phyloP scores from a whole-genome alignment of 1,284 basidiomycete genomes.

The Ustilago crameri region DNA sequence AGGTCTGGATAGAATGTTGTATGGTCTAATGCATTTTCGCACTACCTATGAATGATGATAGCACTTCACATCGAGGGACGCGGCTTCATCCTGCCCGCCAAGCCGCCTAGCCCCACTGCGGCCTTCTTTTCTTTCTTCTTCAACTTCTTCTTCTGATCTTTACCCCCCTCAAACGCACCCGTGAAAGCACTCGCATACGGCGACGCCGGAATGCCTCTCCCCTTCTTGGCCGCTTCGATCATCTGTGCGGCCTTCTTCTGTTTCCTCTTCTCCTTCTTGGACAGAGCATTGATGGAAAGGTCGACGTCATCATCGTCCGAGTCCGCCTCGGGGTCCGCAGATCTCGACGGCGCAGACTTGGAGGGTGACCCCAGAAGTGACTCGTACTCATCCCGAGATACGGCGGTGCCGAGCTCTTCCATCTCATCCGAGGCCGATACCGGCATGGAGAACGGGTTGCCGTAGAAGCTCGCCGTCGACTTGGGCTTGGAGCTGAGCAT shows the following conservation, averaged over 20 bases:
- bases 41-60: slow-evolving; percentile 2
- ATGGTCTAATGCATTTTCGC: too few species aligned
- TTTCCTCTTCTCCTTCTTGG: slow-evolving; percentile 40
- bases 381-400: slow-evolving; percentile 44
- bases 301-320: slow-evolving; percentile 11
- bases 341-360: not conserved
- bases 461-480: slow-evolving; percentile 47
- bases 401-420: slow-evolving; percentile 39
- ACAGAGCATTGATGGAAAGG: slow-evolving; percentile 4
- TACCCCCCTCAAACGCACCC: not conserved
- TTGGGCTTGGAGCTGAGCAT: slow-evolving; percentile 37
- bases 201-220: slow-evolving; percentile 23
- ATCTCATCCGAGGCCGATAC: not conserved
- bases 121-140: slow-evolving; percentile 18
- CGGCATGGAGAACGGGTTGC: slow-evolving; percentile 31
- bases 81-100: slow-evolving; percentile 37
- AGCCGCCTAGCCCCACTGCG: slow-evolving; percentile 7
- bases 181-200: slow-evolving; percentile 37
- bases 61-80: slow-evolving; percentile 1
- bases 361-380: slow-evolving; percentile 23
- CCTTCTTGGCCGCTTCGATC: slow-evolving; percentile 7
- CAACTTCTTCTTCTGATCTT: slow-evolving; percentile 22
- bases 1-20: too few species aligned
- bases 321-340: slow-evolving; percentile 13
- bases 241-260: slow-evolving; percentile 37